Evolutionary conservation across 140 eudicot species (phyloP), one percentile per base, ranked within the genome.

Genomic region (Oenanthe javanica): DNA sequence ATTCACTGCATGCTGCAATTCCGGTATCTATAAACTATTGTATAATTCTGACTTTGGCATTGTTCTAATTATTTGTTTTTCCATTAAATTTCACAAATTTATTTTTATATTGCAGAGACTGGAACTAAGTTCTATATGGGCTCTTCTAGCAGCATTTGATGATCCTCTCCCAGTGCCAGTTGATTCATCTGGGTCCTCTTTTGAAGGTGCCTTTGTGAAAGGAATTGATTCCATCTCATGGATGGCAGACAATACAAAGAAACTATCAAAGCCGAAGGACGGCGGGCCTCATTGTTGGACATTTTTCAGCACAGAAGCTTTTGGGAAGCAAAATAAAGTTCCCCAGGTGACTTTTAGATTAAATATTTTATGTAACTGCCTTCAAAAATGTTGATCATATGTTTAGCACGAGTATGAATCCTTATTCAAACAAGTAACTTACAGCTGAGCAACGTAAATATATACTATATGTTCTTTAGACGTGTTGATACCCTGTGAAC

Each of bases 171-270:
- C 97, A 47, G 74, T 89, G 76, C 92, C 95, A 3, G 84, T 89
- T 48, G 69, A 61, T 83, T 87, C 79, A 70, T 52, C 49, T 72
- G 82, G 81, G 79, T 57, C 78, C 80, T 91, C 91, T 31, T 89
- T 94, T 79, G 97, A 94, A 83, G 98, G 98, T 36, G 98, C 98
- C 42, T 94, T 94, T 81, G 96, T 94, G 63, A 89, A 94, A 84
- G 98, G 96, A 61, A 76, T 92, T 80, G 94, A 94, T 36, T 87
- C 98, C 16, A 54, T 94, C 79, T 92, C 98, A 31, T 94, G 98
- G 98, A 92, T 94, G 86, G 98, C 90, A 70, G 88, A 94, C 88
- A 92, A 94, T 78, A 88, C 96, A 18, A 87, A 85, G 51, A 94
- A 94, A 85, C 84, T 94, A 55, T 87, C 36, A 21, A 69, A 49